phyloP scores from a whole-genome alignment of 2,329 filamentous ascomycete species.

The Cladosporium cucumerinum region DNA sequence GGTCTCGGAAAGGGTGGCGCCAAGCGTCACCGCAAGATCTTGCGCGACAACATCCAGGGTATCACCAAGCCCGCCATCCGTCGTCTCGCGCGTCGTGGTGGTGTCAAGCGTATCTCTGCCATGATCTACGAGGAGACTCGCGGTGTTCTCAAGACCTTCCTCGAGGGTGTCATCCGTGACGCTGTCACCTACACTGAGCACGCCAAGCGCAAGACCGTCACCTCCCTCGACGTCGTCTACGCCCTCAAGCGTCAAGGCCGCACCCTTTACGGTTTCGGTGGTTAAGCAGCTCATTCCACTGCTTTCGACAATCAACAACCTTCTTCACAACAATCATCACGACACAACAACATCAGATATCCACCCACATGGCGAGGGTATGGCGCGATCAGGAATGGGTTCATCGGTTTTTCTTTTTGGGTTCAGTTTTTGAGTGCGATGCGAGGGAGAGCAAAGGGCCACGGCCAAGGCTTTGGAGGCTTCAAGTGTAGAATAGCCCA shows the following conservation, averaged over 20 bases:
- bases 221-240: conserved; percentile 61
- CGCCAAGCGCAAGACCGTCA: conserved; percentile 74
- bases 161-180: conserved; percentile 76
- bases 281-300: conserved; percentile 43
- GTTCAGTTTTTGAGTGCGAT: conserved; percentile 31
- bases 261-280: conserved; percentile 67
- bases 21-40: conserved; percentile 99
- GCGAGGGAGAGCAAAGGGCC: conserved; percentile 24
- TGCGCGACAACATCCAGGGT: conserved; percentile 99
- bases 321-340: conserved; percentile 24
- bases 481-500: conserved; percentile 22
- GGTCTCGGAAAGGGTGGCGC: conserved; percentile 96
- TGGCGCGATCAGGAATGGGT: conserved; percentile 28
- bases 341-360: conserved; percentile 32
- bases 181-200: conserved; percentile 80
- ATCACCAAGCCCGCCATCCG: conserved; percentile 98
- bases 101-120: conserved; percentile 99
- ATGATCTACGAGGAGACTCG: conserved; percentile 86
- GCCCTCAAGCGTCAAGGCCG: conserved; percentile 62
- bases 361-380: conserved; percentile 35
- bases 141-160: conserved; percentile 79
- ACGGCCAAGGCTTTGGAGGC: conserved; percentile 10
- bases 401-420: conserved; percentile 26
- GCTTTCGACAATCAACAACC: conserved; percentile 17
- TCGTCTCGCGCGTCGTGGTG: conserved; percentile 97